A percentile compares a stretch with the other conserved stretches of the same genome.
Conservation (phyloP, 129 eudicot species). For the Calendula officinalis region DNA sequence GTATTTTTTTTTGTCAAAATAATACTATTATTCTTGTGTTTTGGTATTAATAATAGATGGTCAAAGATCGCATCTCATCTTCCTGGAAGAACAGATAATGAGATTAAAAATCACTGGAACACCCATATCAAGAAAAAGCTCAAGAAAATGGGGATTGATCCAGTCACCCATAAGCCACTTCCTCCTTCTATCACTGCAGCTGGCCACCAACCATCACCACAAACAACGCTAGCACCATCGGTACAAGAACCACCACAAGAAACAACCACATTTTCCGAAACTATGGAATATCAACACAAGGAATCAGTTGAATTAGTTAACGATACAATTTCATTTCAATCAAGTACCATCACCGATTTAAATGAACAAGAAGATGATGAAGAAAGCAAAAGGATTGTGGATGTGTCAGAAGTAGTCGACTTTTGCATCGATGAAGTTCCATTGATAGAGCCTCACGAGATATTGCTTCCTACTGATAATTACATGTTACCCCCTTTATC, state of each 20-base stretch:
- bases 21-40: neutral
- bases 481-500: constrained; percentile 29
- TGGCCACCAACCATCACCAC: constrained; percentile 10
- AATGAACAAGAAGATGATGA: constrained; percentile 36
- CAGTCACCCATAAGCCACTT: constrained; percentile 67
- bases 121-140: constrained; percentile 87
- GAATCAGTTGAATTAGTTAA: neutral
- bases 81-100: constrained; percentile 92
- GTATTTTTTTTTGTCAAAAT: too few relatives aligned
- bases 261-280: neutral
- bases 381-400: constrained; percentile 20
- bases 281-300: neutral
- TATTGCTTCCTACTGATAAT: constrained; percentile 28
- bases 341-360: constrained; percentile 31
- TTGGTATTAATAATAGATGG: constrained; percentile 38
- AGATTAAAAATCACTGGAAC: constrained; percentile 83
- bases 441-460: constrained; percentile 70
- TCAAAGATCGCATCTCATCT: constrained; percentile 74
- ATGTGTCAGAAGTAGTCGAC: constrained; percentile 25
- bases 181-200: constrained; percentile 21
- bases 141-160: constrained; percentile 73
- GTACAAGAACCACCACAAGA: constrained; percentile 8
- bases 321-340: constrained; percentile 26
- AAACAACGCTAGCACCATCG: neutral
- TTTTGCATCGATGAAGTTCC: constrained; percentile 71